A percentile compares a stretch with the other conserved stretches of the same genome.
These are phyloP conservation scores for Aspergillus sclerotiicarbonarius DNA, from an alignment of 495 filamentous ascomycete genomes.

Conservation along the genomic window DNA sequence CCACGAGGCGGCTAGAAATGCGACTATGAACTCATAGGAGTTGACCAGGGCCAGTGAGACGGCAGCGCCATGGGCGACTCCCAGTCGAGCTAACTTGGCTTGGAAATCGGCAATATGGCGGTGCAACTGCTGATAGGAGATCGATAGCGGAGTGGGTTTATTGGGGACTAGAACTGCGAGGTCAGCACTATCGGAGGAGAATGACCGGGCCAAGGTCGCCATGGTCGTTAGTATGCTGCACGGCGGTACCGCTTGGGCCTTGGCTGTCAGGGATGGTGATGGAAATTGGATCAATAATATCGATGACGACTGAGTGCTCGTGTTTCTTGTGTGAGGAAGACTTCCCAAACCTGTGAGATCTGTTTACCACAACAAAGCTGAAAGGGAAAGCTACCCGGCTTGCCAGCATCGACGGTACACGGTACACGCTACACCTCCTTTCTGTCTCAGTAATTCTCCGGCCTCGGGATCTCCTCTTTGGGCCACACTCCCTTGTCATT, in stretches of 20 bases:
- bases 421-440: no score
- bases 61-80: slow-evolving; percentile 59
- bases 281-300: neutral
- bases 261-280: slow-evolving; percentile 13
- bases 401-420: neutral
- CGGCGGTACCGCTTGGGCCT: slow-evolving; percentile 5
- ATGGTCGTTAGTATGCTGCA: slow-evolving; percentile 24
- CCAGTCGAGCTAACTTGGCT: slow-evolving; percentile 66
- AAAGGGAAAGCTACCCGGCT: neutral
- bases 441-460: neutral
- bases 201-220: slow-evolving; percentile 46
- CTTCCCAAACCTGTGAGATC: no score
- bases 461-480: slow-evolving; percentile 1
- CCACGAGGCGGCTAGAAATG: slow-evolving; percentile 73
- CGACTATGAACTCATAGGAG: slow-evolving; percentile 77
- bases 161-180: slow-evolving; percentile 68
- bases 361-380: neutral
- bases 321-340: neutral
- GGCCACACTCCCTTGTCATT: neutral
- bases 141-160: slow-evolving; percentile 51
- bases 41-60: slow-evolving; percentile 77
- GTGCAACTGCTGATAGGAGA: slow-evolving; percentile 63
- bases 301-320: neutral
- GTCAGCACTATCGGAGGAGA: slow-evolving; percentile 39
- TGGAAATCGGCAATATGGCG: slow-evolving; percentile 65